Conservation (phyloP, 2,329 filamentous ascomycete species). For the Cladorrhinum sp. region DNA sequence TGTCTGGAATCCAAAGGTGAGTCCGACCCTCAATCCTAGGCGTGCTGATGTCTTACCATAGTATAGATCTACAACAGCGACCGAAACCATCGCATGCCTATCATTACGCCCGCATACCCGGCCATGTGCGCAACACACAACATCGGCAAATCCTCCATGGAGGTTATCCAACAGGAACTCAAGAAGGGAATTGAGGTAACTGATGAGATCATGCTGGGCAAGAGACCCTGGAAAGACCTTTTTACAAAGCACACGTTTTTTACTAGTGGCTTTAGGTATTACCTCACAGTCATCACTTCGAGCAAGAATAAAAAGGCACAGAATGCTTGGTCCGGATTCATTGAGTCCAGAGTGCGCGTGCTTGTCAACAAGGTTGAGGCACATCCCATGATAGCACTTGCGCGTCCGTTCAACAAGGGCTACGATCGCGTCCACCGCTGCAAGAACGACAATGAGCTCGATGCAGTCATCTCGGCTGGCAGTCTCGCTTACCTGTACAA, state of each 20-base stretch:
- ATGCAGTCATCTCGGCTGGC: constrained; percentile 55
- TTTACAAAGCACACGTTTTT: constrained; percentile 94
- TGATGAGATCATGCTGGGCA: constrained; percentile 73
- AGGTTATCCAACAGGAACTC: constrained; percentile 80
- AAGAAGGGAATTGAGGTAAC: constrained; percentile 73
- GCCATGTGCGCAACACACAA: constrained; percentile 98
- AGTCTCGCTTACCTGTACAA: constrained; percentile 46
- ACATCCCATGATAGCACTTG: constrained; percentile 74
- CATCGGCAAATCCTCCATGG: constrained; percentile 80
- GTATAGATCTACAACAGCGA: constrained; percentile 72
- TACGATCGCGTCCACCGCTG: constrained; percentile 79
- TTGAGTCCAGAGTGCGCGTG: constrained; percentile 88
- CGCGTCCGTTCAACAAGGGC: constrained; percentile 89
- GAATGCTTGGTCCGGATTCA: constrained; percentile 82
- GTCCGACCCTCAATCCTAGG: constrained; percentile 21
- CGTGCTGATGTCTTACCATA: constrained; percentile 26
- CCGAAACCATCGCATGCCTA: constrained; percentile 87
- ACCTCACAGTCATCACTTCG: constrained; percentile 81
- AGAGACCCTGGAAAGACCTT: constrained; percentile 78
- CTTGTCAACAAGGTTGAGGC: constrained; percentile 80
- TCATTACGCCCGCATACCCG: constrained; percentile 96
- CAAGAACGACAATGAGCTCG: constrained; percentile 51
- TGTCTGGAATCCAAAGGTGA: constrained; percentile 90
- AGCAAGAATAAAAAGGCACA: constrained; percentile 82
- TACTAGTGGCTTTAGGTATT: constrained; percentile 90